Percentiles rank a stretch among this genome's conserved stretches.
These are phyloP conservation scores for Mycotypha africana DNA, from an alignment of 371 early-diverging fungal species.

Conservation along the genomic window DNA sequence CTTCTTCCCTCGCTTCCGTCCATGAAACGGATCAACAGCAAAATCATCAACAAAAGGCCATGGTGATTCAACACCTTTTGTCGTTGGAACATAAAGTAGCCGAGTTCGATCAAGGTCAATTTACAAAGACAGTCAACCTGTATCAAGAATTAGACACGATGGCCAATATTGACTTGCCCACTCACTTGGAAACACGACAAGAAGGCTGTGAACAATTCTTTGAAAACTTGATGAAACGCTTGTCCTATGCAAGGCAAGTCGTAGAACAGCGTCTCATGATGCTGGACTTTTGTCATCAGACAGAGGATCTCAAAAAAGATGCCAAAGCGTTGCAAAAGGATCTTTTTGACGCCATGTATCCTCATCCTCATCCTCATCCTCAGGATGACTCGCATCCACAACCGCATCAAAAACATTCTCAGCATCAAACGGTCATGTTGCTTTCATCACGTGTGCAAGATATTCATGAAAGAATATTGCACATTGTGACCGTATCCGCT, in stretches of 20 bases:
- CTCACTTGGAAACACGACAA: conserved; percentile 35
- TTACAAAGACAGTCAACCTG: conserved; percentile 27
- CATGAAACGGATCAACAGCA: conserved; percentile 3
- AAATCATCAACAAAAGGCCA: conserved; percentile 19
- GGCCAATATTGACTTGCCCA: conserved; percentile 24
- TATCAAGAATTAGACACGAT: conserved; percentile 45
- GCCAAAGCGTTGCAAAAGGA: background rate
- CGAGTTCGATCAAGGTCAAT: conserved; percentile 40
- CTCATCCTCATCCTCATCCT: no score
- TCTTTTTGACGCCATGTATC: no score
- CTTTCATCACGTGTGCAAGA: no score
- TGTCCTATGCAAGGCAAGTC: conserved; percentile 34
- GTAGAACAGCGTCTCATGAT: conserved; percentile 43
- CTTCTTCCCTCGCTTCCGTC: no score
- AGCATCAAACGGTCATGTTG: no score
- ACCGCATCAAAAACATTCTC: no score
- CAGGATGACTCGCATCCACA: no score
- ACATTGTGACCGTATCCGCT: conserved; percentile 28
- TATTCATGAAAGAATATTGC: conserved; percentile 33
- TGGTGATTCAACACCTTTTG: conserved; percentile 23
- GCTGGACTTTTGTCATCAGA: conserved; percentile 38
- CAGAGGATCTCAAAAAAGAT: conserved; percentile 14
- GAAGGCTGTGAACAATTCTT: conserved; percentile 28
- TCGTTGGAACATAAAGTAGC: conserved; percentile 25
- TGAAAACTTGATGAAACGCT: conserved; percentile 28